These are phyloP conservation scores for Exserohilum rostratum DNA, from an alignment of 2,329 filamentous ascomycete genomes.

Conservation along the genomic window DNA sequence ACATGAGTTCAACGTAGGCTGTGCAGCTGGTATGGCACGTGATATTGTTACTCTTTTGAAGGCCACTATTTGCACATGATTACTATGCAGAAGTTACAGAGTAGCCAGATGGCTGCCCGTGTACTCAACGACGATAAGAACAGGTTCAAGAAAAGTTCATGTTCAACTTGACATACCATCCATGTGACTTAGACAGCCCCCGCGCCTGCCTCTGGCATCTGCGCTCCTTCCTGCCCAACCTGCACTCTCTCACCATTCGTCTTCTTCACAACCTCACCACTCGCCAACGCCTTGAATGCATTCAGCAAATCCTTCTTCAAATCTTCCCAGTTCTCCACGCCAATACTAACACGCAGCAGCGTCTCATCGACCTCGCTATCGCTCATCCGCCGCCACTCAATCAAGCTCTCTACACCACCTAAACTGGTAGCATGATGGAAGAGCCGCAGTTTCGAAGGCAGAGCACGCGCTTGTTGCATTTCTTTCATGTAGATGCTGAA, in stretches of 20 bases:
- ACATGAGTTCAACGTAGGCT: too few relatives aligned
- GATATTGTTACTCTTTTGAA: too few relatives aligned
- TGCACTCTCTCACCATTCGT: constrained; percentile 18
- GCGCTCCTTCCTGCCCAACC: constrained; percentile 29
- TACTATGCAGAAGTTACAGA: not conserved
- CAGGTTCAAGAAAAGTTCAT: too few relatives aligned
- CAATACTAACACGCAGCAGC: constrained; percentile 81
- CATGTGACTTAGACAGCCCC: constrained; percentile 23
- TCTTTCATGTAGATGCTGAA: constrained; percentile 75
- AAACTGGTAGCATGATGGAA: constrained; percentile 96
- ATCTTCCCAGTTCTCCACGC: constrained; percentile 87
- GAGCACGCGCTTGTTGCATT: constrained; percentile 64
- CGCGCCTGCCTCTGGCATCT: constrained; percentile 21
- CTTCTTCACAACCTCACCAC: not conserved
- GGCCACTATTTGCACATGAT: not conserved
- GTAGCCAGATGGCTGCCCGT: too few relatives aligned
- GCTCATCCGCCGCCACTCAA: constrained; percentile 94
- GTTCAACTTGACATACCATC: not conserved
- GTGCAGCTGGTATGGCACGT: too few relatives aligned
- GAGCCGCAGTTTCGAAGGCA: constrained; percentile 79
- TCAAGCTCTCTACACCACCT: constrained; percentile 91
- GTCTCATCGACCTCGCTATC: constrained; percentile 74
- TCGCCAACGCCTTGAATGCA: constrained; percentile 34
- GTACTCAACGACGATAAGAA: not conserved
- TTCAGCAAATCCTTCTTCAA: constrained; percentile 71